Evolutionary conservation across 805 yeast species (phyloP).

Genomic region (Torulaspora microellipsoides): DNA sequence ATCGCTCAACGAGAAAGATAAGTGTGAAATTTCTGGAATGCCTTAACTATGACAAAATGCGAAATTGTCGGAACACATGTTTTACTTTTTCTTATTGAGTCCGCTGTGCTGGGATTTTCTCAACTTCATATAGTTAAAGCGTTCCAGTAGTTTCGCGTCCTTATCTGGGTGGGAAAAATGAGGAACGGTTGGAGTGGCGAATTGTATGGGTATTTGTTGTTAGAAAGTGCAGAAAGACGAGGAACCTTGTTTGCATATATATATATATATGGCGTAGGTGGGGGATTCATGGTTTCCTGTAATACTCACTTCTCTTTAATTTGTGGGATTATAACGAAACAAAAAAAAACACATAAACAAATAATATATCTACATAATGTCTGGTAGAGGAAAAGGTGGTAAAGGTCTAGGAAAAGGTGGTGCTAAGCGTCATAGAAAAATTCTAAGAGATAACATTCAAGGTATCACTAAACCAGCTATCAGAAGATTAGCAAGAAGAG

Average conservation of each 20-base stretch:
- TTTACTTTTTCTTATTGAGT: too few relatives aligned
- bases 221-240: slow-evolving; percentile 1
- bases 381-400: slow-evolving; percentile 99
- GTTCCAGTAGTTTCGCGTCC: slow-evolving; percentile 19
- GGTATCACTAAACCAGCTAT: slow-evolving; percentile 99
- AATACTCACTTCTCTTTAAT: not conserved
- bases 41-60: slow-evolving; percentile 19
- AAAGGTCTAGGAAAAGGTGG: slow-evolving; percentile 99
- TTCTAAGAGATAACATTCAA: slow-evolving; percentile 98
- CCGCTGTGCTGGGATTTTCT: slow-evolving; percentile 21
- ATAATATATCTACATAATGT: slow-evolving; percentile 45
- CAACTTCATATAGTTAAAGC: slow-evolving; percentile 13
- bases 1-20: slow-evolving; percentile 3
- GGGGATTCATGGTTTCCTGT: not conserved
- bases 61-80: slow-evolving; percentile 14
- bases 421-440: slow-evolving; percentile 99
- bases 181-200: slow-evolving; percentile 5
- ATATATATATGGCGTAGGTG: not conserved
- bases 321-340: not conserved
- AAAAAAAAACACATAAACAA: slow-evolving; percentile 1
- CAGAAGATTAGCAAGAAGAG: slow-evolving; percentile 99
- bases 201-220: slow-evolving; percentile 10
- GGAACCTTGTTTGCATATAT: not conserved
- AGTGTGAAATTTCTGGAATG: slow-evolving; percentile 21
- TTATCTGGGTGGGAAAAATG: slow-evolving; percentile 10